Evolutionary conservation across 345 rosid genomes (phyloP), one percentile per base, ranked within the genome.

Genomic region (Populus alba): DNA sequence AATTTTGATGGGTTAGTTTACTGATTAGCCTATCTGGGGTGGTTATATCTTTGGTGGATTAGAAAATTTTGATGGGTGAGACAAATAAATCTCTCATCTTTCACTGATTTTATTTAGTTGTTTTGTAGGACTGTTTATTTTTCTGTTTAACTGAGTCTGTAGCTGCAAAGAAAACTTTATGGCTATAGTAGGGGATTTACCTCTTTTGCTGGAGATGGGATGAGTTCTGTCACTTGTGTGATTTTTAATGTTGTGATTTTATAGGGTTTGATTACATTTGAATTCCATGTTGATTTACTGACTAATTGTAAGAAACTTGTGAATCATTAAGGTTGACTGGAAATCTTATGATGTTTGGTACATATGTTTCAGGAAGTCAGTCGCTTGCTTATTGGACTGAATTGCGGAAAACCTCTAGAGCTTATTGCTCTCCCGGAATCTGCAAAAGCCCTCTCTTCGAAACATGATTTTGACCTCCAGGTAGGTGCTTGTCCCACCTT

Each of bases 401-500:
- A 94, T 85, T 89, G 95, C 80, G 99, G 97, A 38, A 87, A 41
- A 75, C 31, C 90, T 1, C 90, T 93, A 72, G 86, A 86, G 74
- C 72, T 27, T 45, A 67, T 93, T 75, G 76, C 74, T 78, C 81
- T 90, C 6, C 86, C 91, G 2, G 92, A 88, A 18, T 83, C 91
- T 75, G 90, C 86, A 4, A 86, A 86, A 79, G 70, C 88, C 77
- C 80, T 89, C 65, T 87, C 95, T 74, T 85, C 83, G n/a, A 47
- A 83, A 53, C 88, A 90, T 84, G 86, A 86, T 79, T 96, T 96
- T 72, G 99, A 94, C 77, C 89, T 96, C 67, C 98, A 94, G 94
- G 98, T 92, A 69, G 27, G 43, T 18, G 2, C 23, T 49, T 35
- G 8, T 49, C 72, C 31, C 22, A 6, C 16, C 45, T n/a, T 23